Conservation (phyloP, 2,329 filamentous ascomycete species). For the Blastomyces percursus region DNA sequence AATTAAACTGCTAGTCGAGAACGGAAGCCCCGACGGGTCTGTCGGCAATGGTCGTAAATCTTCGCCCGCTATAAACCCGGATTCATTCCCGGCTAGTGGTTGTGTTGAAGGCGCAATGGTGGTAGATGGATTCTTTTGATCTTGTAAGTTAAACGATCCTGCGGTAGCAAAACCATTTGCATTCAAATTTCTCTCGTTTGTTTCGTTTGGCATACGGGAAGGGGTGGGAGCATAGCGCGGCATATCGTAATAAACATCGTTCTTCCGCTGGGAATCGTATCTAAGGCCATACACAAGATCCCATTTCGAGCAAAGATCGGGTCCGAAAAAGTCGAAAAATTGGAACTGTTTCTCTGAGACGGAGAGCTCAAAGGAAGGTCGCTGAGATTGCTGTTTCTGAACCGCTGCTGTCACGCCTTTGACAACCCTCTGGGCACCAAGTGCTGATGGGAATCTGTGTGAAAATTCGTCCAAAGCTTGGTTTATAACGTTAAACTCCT, state of each 20-base stretch:
- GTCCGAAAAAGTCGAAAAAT: slow-evolving; percentile 6
- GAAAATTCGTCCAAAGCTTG: slow-evolving; percentile 11
- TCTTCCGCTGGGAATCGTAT: neutral
- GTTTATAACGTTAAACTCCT: slow-evolving; percentile 12
- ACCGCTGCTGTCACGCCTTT: slow-evolving; percentile 6
- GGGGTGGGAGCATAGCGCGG: no score
- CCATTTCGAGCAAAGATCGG: slow-evolving; percentile 8
- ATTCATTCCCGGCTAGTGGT: neutral
- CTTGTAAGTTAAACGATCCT: slow-evolving; percentile 4
- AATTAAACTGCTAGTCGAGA: slow-evolving; percentile 5
- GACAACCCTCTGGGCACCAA: slow-evolving; percentile 14
- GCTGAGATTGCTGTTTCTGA: slow-evolving; percentile 6
- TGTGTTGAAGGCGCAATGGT: neutral
- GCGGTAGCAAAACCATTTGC: slow-evolving; percentile 2
- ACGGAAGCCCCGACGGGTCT: neutral
- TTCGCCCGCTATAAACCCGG: neutral
- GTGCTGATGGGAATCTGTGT: slow-evolving; percentile 12
- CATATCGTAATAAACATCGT: neutral
- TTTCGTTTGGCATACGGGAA: neutral
- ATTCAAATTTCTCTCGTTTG: neutral
- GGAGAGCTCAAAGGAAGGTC: neutral
- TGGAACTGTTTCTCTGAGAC: slow-evolving; percentile 3
- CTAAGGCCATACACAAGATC: slow-evolving; percentile 4
- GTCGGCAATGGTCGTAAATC: neutral
- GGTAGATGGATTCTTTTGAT: neutral